Percentiles rank a stretch among this genome's conserved stretches.
phyloP scores from a whole-genome alignment of 2,329 filamentous ascomycete genomes.

The Monosporascus sp. region DNA sequence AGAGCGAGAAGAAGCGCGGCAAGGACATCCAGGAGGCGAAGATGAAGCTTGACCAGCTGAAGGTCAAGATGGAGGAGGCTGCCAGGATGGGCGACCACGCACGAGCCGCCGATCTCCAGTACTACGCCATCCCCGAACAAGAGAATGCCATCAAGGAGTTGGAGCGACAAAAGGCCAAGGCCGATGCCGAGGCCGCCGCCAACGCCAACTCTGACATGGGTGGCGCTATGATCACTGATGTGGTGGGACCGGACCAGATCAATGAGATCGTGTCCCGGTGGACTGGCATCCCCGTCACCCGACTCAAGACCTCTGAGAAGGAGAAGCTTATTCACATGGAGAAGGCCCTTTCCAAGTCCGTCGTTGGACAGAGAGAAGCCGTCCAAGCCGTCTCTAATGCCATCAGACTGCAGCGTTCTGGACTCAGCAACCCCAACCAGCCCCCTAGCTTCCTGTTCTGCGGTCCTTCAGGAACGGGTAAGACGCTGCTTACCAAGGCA shows the following conservation, averaged over 20 bases:
- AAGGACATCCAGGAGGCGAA: conserved; percentile 92
- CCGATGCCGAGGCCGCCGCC: conserved; percentile 68
- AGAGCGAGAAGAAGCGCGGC: conserved; percentile 84
- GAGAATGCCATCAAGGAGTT: conserved; percentile 73
- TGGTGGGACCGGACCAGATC: conserved; percentile 95
- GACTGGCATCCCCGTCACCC: conserved; percentile 97
- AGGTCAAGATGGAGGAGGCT: conserved; percentile 91
- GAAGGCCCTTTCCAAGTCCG: conserved; percentile 72
- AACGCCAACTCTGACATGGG: conserved; percentile 53
- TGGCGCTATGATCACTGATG: conserved; percentile 78
- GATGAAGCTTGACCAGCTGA: conserved; percentile 86
- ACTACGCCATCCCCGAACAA: conserved; percentile 95
- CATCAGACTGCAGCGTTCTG: conserved; percentile 90
- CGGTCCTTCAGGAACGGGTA: conserved; percentile 95
- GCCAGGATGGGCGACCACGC: conserved; percentile 78
- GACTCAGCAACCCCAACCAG: conserved; percentile 91
- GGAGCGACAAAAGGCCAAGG: conserved; percentile 77
- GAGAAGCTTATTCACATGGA: conserved; percentile 99
- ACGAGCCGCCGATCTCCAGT: conserved; percentile 89
- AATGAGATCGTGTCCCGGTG: conserved; percentile 96
- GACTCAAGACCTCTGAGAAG: conserved; percentile 91
- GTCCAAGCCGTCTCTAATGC: conserved; percentile 91
- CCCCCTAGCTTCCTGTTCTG: conserved; percentile 98
- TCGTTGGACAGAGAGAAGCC: conserved; percentile 91
- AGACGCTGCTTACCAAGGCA: conserved; percentile 94